Percentiles rank a stretch among this genome's conserved stretches.
Conservation (phyloP, 2,329 filamentous ascomycete genomes). For the Chaetomium sp. region DNA sequence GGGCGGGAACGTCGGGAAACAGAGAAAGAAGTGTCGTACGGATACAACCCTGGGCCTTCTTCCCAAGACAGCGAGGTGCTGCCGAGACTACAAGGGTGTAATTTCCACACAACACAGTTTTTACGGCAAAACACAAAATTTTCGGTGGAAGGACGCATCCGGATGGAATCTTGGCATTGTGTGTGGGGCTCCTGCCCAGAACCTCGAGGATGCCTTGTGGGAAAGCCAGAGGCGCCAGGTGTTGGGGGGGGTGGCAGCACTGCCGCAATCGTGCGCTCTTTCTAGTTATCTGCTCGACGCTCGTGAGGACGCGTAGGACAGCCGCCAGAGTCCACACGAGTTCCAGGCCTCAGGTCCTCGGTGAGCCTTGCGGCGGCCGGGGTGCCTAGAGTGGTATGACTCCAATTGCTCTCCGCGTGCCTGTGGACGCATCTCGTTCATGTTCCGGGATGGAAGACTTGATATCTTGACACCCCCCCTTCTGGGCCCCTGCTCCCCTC, state of each 20-base stretch:
- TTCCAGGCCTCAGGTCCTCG: constrained; percentile 21
- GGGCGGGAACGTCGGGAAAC: constrained; percentile 1
- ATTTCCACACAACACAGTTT: constrained; percentile 19
- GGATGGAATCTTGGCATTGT: constrained; percentile 26
- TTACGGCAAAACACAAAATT: constrained; percentile 26
- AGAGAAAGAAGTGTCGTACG: background rate
- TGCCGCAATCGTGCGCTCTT: constrained; percentile 20
- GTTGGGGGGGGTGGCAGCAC: background rate
- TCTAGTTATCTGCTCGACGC: background rate
- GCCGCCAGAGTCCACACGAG: background rate
- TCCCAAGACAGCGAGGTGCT: constrained; percentile 7
- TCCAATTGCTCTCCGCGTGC: constrained; percentile 20
- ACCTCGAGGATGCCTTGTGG: constrained; percentile 9
- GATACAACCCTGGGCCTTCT: background rate
- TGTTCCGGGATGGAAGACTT: background rate
- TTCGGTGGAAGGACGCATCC: constrained; percentile 30
- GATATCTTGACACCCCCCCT: constrained; percentile 23
- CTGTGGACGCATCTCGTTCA: background rate
- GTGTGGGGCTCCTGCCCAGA: constrained; percentile 11
- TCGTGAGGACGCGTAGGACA: background rate
- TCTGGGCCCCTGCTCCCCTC: background rate
- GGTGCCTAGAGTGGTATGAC: constrained; percentile 32
- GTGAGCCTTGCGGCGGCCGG: constrained; percentile 30
- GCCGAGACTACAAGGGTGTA: constrained; percentile 20
- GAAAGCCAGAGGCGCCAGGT: constrained; percentile 22